Evolutionary conservation across 2,329 filamentous ascomycete species (phyloP).

Genomic region (Xylaria sp.): DNA sequence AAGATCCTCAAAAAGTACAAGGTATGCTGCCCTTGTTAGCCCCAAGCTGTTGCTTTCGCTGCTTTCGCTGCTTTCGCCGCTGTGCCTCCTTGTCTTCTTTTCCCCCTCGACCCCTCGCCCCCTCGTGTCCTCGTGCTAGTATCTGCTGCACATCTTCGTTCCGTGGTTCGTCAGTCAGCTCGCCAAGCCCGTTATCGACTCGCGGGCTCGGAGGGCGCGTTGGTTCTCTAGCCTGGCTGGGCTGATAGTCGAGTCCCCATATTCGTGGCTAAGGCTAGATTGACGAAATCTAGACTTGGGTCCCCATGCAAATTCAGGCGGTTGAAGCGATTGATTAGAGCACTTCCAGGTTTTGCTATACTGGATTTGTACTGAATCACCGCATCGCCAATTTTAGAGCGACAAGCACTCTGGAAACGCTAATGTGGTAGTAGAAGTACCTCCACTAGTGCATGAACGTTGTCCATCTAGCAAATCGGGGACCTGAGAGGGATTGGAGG

Average conservation of each 20-base stretch:
- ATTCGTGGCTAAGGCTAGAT: neutral
- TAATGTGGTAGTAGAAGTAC: neutral
- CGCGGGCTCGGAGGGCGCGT: neutral
- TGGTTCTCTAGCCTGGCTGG: neutral
- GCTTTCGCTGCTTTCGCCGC: neutral
- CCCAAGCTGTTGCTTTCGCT: neutral
- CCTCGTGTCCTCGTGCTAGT: neutral
- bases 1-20: conserved; percentile 84
- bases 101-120: neutral
- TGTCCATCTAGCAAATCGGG: neutral
- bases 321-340: neutral
- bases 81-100: neutral
- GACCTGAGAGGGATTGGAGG: neutral
- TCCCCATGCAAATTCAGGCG: neutral
- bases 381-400: neutral
- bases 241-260: neutral
- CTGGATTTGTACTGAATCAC: neutral
- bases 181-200: neutral
- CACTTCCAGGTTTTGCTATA: neutral
- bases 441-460: neutral
- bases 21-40: conserved; percentile 35
- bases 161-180: neutral
- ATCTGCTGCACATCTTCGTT: neutral
- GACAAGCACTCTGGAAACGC: neutral
- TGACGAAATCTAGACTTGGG: neutral